Evolutionary conservation across 1,139 yeast genomes (phyloP).

Genomic region (Kodamaea plutei): DNA sequence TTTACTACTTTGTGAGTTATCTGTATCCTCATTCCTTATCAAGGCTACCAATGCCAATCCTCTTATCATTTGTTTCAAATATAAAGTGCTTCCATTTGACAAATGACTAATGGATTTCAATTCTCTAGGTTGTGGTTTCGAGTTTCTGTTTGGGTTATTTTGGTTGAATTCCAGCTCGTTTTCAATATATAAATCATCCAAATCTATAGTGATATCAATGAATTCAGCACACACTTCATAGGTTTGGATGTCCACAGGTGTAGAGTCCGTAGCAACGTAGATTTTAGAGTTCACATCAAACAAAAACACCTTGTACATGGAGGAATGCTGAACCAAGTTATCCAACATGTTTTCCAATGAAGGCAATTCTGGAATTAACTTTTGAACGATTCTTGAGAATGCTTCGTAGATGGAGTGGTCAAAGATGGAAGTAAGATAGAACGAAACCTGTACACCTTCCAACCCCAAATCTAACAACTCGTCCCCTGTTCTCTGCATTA

Average conservation of each 20-base stretch:
- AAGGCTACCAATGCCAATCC: slow-evolving; percentile 90
- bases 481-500: slow-evolving; percentile 93
- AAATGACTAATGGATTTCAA: slow-evolving; percentile 69
- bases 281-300: slow-evolving; percentile 93
- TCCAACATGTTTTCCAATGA: slow-evolving; percentile 85
- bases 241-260: slow-evolving; percentile 92
- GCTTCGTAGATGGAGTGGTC: slow-evolving; percentile 97
- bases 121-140: slow-evolving; percentile 22
- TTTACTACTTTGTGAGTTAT: slow-evolving; percentile 7
- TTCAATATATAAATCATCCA: slow-evolving; percentile 67
- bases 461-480: slow-evolving; percentile 85
- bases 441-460: slow-evolving; percentile 87
- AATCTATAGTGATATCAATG: slow-evolving; percentile 87
- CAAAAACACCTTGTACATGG: slow-evolving; percentile 86
- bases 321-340: slow-evolving; percentile 81
- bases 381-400: slow-evolving; percentile 87
- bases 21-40: slow-evolving; percentile 57
- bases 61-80: slow-evolving; percentile 85
- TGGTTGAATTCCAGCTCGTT: slow-evolving; percentile 23
- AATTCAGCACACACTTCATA: slow-evolving; percentile 97
- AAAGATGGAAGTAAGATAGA: slow-evolving; percentile 87
- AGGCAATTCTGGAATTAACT: slow-evolving; percentile 84
- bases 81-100: slow-evolving; percentile 78
- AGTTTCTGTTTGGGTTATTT: slow-evolving; percentile 12
- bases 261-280: slow-evolving; percentile 92